Evolutionary conservation across 2,329 filamentous ascomycete genomes (phyloP).

Genomic region (Penicillium sp.): DNA sequence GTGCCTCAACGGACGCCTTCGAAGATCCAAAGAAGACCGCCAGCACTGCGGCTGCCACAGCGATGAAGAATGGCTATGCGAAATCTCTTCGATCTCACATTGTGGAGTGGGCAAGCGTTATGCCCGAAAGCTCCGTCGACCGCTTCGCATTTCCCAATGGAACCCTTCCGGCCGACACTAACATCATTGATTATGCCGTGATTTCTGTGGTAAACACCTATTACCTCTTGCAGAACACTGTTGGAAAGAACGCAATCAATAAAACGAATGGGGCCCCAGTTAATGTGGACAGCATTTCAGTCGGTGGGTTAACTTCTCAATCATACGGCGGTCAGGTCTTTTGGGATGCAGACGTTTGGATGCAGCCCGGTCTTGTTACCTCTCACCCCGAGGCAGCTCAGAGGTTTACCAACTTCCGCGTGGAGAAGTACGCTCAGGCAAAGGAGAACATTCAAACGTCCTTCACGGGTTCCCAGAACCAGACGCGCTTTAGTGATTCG

Average conservation of each 20-base stretch:
- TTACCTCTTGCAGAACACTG: conserved; percentile 52
- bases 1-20: conserved; percentile 70
- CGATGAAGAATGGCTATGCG: conserved; percentile 56
- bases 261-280: conserved; percentile 53
- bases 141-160: conserved; percentile 62
- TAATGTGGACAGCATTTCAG: conserved; percentile 64
- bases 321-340: conserved; percentile 68
- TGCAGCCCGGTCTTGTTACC: conserved; percentile 66
- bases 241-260: conserved; percentile 55
- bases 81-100: conserved; percentile 58
- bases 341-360: conserved; percentile 69
- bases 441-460: conserved; percentile 59
- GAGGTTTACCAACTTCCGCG: conserved; percentile 65
- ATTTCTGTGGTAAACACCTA: conserved; percentile 51
- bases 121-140: conserved; percentile 65
- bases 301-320: conserved; percentile 68
- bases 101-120: conserved; percentile 62
- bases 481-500: conserved; percentile 57
- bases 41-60: conserved; percentile 54
- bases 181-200: conserved; percentile 57
- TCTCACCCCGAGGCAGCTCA: conserved; percentile 63
- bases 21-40: conserved; percentile 57
- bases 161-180: conserved; percentile 56
- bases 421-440: conserved; percentile 61
- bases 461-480: conserved; percentile 60